These are phyloP conservation scores for Phlebiopsis flavidoalba DNA, from an alignment of 768 basidiomycete genomes.

Conservation along the genomic window DNA sequence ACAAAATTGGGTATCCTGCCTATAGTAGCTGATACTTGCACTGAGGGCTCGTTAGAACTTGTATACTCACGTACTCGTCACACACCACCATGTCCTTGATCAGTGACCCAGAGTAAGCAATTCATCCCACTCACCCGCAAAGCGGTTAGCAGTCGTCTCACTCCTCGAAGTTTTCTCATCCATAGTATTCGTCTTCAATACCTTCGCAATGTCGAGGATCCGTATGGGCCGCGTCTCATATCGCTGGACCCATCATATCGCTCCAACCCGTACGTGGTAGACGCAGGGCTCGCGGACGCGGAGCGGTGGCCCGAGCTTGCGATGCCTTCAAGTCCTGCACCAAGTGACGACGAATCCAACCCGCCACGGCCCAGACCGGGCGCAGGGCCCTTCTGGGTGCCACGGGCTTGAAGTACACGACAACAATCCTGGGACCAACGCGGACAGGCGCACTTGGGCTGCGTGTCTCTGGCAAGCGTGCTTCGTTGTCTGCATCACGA, in stretches of 20 bases:
- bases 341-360: constrained; percentile 65
- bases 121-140: background rate
- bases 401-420: constrained; percentile 69
- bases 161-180: constrained; percentile 54
- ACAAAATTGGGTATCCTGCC: background rate
- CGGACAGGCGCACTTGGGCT: constrained; percentile 71
- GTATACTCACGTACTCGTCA: background rate
- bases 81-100: constrained; percentile 47
- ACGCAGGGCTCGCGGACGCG: constrained; percentile 72
- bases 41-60: background rate
- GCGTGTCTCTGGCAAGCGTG: constrained; percentile 64
- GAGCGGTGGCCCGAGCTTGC: constrained; percentile 84
- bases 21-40: background rate
- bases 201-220: constrained; percentile 84
- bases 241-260: constrained; percentile 73
- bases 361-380: constrained; percentile 20
- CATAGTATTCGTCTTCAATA: constrained; percentile 84
- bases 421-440: constrained; percentile 78
- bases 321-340: constrained; percentile 62
- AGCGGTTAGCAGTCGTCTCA: background rate
- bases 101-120: constrained; percentile 54
- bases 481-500: constrained; percentile 9
- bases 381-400: constrained; percentile 43
- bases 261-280: constrained; percentile 78
- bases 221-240: constrained; percentile 77